Percentiles rank a stretch among this genome's conserved stretches.
Conservation (phyloP, 73 alveolate species). For the Diophrys appendiculata region DNA sequence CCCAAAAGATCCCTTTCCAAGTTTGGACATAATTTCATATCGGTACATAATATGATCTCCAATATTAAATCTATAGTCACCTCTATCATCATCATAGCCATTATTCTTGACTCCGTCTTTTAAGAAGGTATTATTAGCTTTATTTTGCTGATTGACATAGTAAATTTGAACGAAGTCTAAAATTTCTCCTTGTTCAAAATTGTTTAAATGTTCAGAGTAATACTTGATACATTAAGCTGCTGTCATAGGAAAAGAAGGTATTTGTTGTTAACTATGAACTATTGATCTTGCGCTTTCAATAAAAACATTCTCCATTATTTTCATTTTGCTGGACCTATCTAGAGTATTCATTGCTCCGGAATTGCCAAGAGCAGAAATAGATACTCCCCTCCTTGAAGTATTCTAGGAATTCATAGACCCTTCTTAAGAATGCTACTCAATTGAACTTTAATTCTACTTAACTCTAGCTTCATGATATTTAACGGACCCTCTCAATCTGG, state of each 20-base stretch:
- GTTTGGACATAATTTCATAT: slow-evolving; percentile 73
- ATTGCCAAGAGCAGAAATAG: not conserved
- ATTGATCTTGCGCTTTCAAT: not conserved
- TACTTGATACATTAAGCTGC: not conserved
- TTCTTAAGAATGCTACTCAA: not conserved
- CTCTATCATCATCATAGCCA: slow-evolving; percentile 89
- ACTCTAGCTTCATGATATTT: not conserved
- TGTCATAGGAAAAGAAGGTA: not conserved
- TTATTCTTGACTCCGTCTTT: not conserved
- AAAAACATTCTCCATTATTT: not conserved
- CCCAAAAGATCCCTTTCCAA: slow-evolving; percentile 85
- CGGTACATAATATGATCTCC: slow-evolving; percentile 81
- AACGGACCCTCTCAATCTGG: not conserved
- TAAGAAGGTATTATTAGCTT: not conserved
- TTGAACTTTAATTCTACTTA: not conserved
- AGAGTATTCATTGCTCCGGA: not conserved
- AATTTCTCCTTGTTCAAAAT: slow-evolving; percentile 61
- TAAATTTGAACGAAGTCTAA: slow-evolving; percentile 47
- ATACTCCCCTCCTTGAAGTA: not conserved
- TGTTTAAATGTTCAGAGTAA: not conserved
- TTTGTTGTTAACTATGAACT: too few species aligned
- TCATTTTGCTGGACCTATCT: not conserved
- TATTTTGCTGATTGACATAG: not conserved
- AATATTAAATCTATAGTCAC: slow-evolving; percentile 82
- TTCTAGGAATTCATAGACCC: not conserved